phyloP scores from a whole-genome alignment of 768 basidiomycete species.

The Mycena sanguinolenta region DNA sequence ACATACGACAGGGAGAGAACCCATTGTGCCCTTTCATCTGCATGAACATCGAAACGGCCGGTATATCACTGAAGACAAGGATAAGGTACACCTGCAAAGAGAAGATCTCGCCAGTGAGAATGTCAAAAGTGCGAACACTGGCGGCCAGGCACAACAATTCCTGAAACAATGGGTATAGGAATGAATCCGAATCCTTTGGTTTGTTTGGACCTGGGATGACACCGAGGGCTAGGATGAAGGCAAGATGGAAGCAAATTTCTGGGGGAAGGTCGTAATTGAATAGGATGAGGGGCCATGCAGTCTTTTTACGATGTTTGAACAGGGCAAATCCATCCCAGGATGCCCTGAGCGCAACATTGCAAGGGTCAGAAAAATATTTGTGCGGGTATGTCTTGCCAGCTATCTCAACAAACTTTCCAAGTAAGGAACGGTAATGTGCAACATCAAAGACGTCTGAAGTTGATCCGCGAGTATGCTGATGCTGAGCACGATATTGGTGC shows the following conservation, averaged over 20 bases:
- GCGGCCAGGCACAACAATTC: conserved; percentile 48
- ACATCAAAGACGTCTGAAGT: background rate
- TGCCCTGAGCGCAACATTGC: background rate
- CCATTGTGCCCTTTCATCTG: conserved; percentile 52
- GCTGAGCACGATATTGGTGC: background rate
- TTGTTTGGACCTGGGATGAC: conserved; percentile 58
- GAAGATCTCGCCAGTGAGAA: conserved; percentile 35
- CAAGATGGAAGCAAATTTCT: conserved; percentile 46
- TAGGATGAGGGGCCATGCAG: conserved; percentile 54
- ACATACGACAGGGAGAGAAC: conserved; percentile 44
- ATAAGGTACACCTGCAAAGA: conserved; percentile 47
- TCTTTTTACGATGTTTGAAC: conserved; percentile 34
- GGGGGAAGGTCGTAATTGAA: conserved; percentile 60
- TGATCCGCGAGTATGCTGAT: background rate
- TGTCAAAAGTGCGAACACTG: conserved; percentile 49
- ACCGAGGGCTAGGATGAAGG: conserved; percentile 50
- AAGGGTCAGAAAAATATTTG: background rate
- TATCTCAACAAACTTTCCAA: background rate
- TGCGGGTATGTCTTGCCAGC: background rate
- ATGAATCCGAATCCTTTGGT: conserved; percentile 54
- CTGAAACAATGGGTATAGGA: conserved; percentile 51
- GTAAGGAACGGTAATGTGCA: background rate
- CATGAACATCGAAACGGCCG: conserved; percentile 3
- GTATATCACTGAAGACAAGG: conserved; percentile 48
- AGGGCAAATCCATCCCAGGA: conserved; percentile 1